phyloP scores from a whole-genome alignment of 2,329 filamentous ascomycete species.

The Curvularia sp. region DNA sequence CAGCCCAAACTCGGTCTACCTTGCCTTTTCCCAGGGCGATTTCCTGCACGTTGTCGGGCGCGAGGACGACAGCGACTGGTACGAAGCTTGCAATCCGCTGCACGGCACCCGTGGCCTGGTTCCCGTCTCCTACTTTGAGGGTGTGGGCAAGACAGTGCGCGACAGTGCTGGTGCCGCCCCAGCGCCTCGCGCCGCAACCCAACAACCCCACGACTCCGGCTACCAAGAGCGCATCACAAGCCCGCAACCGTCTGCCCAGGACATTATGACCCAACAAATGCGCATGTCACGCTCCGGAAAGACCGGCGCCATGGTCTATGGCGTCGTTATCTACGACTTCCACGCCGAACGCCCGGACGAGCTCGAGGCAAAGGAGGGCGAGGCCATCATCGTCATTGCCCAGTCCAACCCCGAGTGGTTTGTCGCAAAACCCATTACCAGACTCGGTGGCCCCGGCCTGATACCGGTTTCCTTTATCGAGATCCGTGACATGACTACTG shows the following conservation, averaged over 20 bases:
- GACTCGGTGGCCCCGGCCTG: constrained; percentile 91
- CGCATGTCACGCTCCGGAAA: constrained; percentile 57
- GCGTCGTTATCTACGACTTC: constrained; percentile 97
- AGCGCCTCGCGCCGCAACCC: constrained; percentile 48
- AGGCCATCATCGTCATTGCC: constrained; percentile 97
- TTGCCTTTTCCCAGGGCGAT: constrained; percentile 92
- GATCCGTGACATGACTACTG: constrained; percentile 90
- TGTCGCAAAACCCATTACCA: constrained; percentile 97
- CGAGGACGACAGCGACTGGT: constrained; percentile 95
- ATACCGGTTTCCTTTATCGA: constrained; percentile 98
- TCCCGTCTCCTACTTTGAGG: constrained; percentile 91
- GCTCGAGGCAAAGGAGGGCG: constrained; percentile 90
- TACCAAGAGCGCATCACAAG: constrained; percentile 68
- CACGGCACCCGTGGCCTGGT: constrained; percentile 89
- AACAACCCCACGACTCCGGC: constrained; percentile 83
- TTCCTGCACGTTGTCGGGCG: constrained; percentile 98
- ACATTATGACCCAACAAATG: constrained; percentile 38
- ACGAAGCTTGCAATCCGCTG: constrained; percentile 96
- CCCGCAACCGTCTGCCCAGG: constrained; percentile 40
- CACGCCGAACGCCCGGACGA: constrained; percentile 94
- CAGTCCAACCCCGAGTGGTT: constrained; percentile 99
- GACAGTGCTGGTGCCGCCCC: constrained; percentile 69
- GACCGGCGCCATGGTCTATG: constrained; percentile 88
- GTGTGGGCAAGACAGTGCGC: constrained; percentile 87
- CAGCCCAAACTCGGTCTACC: constrained; percentile 66